Evolutionary conservation across 192 early-diverging fungal species (phyloP).

Genomic region (Backusella tuberculispora): DNA sequence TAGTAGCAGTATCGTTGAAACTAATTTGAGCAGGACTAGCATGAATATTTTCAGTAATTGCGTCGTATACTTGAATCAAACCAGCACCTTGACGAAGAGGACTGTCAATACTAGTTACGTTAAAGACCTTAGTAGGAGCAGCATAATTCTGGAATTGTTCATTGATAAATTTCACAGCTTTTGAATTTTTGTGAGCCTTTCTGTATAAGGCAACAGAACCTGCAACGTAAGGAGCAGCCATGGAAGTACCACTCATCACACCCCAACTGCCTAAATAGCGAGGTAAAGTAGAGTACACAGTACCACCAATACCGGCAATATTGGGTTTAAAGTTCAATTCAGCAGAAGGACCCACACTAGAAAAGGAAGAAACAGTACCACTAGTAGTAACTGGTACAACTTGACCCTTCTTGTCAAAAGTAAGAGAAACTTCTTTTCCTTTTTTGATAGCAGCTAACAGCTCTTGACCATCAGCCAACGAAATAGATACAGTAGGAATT

Average conservation of each 20-base stretch:
- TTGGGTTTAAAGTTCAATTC: conserved; percentile 64
- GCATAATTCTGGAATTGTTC: conserved; percentile 44
- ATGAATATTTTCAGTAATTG: conserved; percentile 38
- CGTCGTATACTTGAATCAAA: conserved; percentile 53
- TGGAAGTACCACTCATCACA: conserved; percentile 86
- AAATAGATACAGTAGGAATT: conserved; percentile 49
- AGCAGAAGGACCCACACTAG: conserved; percentile 64
- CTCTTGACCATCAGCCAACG: background rate
- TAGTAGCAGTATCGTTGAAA: conserved; percentile 54
- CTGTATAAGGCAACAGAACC: conserved; percentile 62
- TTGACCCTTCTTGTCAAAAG: conserved; percentile 52
- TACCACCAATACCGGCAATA: conserved; percentile 59
- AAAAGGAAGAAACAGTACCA: conserved; percentile 67
- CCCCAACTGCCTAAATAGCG: conserved; percentile 46
- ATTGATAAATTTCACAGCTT: conserved; percentile 30
- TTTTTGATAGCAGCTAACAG: conserved; percentile 13
- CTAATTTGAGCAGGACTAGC: conserved; percentile 53
- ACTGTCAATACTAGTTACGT: conserved; percentile 18
- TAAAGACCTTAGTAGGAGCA: background rate
- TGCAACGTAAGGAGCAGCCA: conserved; percentile 86
- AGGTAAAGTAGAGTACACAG: conserved; percentile 59
- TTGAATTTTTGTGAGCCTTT: conserved; percentile 32
- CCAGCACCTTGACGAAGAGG: conserved; percentile 57
- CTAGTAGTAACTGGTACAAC: conserved; percentile 44
- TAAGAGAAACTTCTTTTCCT: conserved; percentile 38